Evolutionary conservation across 371 early-diverging fungal genomes (phyloP).

Genomic region (Lichtheimia hyalospora): DNA sequence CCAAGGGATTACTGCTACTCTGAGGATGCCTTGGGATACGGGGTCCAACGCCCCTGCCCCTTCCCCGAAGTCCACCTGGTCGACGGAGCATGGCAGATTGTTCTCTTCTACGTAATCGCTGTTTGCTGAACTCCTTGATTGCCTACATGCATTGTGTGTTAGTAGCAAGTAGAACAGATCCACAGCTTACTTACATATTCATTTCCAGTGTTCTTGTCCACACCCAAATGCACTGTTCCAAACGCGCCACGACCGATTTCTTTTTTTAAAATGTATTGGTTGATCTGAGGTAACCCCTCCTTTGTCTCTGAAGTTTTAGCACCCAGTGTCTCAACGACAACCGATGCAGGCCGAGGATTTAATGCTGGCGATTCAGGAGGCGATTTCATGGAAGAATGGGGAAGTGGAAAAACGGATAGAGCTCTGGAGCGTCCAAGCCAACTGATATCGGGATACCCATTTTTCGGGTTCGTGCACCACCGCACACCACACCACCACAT

Average conservation of each 20-base stretch:
- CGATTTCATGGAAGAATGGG: background rate
- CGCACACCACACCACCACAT: no score
- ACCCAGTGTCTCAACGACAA: constrained; percentile 66
- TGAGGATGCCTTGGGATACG: background rate
- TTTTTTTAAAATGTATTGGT: constrained; percentile 77
- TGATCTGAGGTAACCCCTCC: constrained; percentile 70
- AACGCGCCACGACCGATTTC: constrained; percentile 87
- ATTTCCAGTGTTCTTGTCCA: constrained; percentile 52
- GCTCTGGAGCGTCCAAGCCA: no score
- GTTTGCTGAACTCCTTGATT: constrained; percentile 90
- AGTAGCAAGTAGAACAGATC: background rate
- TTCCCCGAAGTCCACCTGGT: constrained; percentile 9
- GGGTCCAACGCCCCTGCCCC: background rate
- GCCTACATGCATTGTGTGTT: constrained; percentile 50
- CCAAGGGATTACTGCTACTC: constrained; percentile 63
- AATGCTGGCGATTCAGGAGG: constrained; percentile 7
- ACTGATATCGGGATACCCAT: no score
- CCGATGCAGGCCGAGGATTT: constrained; percentile 33
- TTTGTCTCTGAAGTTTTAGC: constrained; percentile 72
- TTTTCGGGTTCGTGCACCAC: no score
- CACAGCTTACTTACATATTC: constrained; percentile 53
- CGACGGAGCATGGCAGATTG: constrained; percentile 57
- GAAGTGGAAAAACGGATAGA: no score
- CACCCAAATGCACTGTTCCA: constrained; percentile 85
- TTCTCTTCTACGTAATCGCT: constrained; percentile 75